Percentiles rank a stretch among this genome's conserved stretches.
These are phyloP conservation scores for Phanerodontia chrysosporium DNA, from an alignment of 768 basidiomycete genomes.

Conservation along the genomic window DNA sequence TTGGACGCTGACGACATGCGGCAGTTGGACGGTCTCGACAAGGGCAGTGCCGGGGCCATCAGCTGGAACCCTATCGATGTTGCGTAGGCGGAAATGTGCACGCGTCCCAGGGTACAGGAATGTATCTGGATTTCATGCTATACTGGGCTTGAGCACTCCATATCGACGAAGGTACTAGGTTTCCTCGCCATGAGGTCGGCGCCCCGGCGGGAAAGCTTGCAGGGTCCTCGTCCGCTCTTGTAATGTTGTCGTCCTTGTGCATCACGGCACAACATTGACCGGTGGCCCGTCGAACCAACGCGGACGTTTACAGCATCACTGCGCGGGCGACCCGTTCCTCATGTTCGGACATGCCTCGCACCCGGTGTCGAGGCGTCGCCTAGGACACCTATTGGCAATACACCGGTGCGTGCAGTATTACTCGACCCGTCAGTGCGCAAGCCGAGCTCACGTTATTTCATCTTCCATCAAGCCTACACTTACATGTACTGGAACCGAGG, in stretches of 20 bases:
- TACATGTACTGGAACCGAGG: background rate
- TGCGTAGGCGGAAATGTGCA: conserved; percentile 8
- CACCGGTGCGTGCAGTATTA: background rate
- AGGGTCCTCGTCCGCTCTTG: no score
- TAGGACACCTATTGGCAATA: background rate
- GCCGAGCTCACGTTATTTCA: background rate
- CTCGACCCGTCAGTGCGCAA: background rate
- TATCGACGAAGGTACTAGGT: no score
- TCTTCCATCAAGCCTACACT: background rate
- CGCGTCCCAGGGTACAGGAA: background rate
- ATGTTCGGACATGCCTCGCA: background rate
- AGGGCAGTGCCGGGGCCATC: conserved; percentile 66
- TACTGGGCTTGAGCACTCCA: no score
- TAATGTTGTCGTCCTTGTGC: no score
- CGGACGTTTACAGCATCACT: no score
- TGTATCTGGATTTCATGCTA: background rate
- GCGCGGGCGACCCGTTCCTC: no score
- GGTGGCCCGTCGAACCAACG: no score
- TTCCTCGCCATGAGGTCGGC: no score
- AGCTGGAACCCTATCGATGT: conserved; percentile 82
- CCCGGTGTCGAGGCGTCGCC: background rate
- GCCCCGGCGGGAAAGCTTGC: no score
- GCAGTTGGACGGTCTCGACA: conserved; percentile 63
- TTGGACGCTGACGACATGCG: conserved; percentile 62
- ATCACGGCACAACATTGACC: no score